These are phyloP conservation scores for Creolimax fragrantissima DNA, from an alignment of 78 protist species.

Conservation along the genomic window DNA sequence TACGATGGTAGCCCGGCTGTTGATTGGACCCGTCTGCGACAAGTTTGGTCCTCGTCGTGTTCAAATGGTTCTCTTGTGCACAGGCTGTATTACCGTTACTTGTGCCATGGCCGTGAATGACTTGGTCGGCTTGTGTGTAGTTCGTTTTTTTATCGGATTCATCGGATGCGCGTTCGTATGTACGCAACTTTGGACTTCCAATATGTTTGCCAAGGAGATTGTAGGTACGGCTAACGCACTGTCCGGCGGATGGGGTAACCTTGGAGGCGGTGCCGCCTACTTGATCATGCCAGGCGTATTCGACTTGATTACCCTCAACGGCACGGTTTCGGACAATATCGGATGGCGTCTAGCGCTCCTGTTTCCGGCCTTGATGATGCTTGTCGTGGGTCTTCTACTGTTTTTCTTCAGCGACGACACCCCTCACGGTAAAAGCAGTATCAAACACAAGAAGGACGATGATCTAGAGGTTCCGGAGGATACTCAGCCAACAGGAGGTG, in stretches of 20 bases:
- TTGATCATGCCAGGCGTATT: conserved; percentile 1
- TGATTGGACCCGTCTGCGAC: conserved; percentile 3
- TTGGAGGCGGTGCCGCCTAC: background rate
- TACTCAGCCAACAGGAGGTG: background rate
- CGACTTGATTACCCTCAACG: background rate
- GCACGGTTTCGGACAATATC: background rate
- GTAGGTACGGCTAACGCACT: background rate
- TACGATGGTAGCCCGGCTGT: background rate
- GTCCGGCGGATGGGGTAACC: conserved; percentile 3
- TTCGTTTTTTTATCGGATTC: background rate
- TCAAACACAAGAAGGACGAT: background rate
- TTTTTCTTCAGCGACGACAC: background rate
- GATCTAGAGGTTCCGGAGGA: background rate
- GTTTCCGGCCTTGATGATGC: background rate
- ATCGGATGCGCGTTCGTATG: background rate
- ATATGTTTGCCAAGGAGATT: background rate
- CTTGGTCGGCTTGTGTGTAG: background rate
- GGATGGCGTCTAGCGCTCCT: background rate
- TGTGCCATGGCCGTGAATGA: background rate
- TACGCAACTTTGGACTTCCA: background rate
- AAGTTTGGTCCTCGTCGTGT: conserved; percentile 3
- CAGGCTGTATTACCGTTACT: background rate
- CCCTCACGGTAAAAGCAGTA: background rate
- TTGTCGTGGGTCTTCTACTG: background rate
- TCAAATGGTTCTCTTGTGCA: background rate